phyloP scores from a whole-genome alignment of 805 yeast species.

The Teunomyces pallodes region DNA sequence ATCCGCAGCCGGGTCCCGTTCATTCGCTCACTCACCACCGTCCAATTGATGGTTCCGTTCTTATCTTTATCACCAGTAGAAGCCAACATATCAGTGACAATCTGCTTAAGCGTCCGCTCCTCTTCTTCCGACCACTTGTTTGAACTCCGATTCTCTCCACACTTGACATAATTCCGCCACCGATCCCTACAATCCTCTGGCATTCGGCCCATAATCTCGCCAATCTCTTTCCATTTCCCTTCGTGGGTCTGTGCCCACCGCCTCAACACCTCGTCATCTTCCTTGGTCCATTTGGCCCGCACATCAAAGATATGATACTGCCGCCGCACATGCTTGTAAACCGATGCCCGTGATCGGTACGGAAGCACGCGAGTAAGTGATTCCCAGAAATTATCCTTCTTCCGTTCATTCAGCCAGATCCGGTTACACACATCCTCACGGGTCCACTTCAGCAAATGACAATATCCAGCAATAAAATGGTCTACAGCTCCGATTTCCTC shows the following conservation, averaged over 20 bases:
- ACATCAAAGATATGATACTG: constrained; percentile 83
- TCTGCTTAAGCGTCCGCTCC: constrained; percentile 58
- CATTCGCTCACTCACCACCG: constrained; percentile 85
- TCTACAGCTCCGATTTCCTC: constrained; percentile 74
- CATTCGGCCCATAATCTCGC: constrained; percentile 81
- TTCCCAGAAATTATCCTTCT: constrained; percentile 91
- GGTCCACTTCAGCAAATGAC: constrained; percentile 57
- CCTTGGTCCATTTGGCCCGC: constrained; percentile 86
- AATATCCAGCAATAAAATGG: constrained; percentile 66
- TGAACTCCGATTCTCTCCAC: constrained; percentile 72
- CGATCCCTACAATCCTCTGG: constrained; percentile 97
- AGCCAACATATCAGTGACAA: constrained; percentile 48
- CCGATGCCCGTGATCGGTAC: constrained; percentile 80
- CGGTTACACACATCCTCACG: constrained; percentile 74
- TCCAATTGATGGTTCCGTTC: constrained; percentile 74
- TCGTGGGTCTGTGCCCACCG: constrained; percentile 62
- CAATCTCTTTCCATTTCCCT: constrained; percentile 88
- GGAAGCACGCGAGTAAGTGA: constrained; percentile 75
- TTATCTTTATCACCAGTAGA: constrained; percentile 14
- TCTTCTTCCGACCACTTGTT: constrained; percentile 81
- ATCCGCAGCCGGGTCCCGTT: constrained; percentile 85
- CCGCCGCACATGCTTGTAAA: constrained; percentile 90
- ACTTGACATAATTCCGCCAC: constrained; percentile 93
- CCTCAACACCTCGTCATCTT: constrained; percentile 70
- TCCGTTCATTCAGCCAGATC: constrained; percentile 83